Conservation (phyloP, 1,284 basidiomycete genomes). For the Melampsora americana region DNA sequence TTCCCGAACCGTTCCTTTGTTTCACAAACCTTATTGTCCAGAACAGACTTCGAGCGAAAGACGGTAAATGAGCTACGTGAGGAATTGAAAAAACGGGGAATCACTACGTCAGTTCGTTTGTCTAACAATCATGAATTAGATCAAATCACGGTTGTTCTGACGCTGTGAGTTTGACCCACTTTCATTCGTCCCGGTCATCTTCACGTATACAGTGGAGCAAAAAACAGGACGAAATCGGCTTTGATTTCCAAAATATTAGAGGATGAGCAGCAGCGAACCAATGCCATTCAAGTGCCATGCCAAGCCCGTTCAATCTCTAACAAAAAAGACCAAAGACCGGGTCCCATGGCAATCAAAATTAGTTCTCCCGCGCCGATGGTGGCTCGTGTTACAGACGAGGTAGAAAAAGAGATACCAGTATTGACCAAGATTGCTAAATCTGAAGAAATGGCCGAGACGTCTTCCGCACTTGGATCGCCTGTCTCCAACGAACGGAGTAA, state of each 20-base stretch:
- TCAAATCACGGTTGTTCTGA: too few species aligned
- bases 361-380: constrained; percentile 21
- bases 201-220: constrained; percentile 15
- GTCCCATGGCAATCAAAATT: not conserved
- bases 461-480: constrained; percentile 26
- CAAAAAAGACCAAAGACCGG: constrained; percentile 8
- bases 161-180: not conserved
- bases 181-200: not conserved
- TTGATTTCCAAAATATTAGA: constrained; percentile 32
- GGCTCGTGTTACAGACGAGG: constrained; percentile 9
- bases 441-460: constrained; percentile 10
- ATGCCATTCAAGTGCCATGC: not conserved
- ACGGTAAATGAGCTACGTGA: constrained; percentile 16
- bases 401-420: constrained; percentile 9
- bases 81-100: constrained; percentile 26
- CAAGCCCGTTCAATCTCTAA: not conserved
- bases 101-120: constrained; percentile 28
- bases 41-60: constrained; percentile 21
- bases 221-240: constrained; percentile 20
- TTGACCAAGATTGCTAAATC: not conserved
- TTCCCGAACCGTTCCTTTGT: constrained; percentile 4
- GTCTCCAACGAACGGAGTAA: constrained; percentile 1
- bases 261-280: constrained; percentile 15
- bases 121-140: too few species aligned
- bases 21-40: constrained; percentile 28